Evolutionary conservation across 2,329 filamentous ascomycete genomes (phyloP).

Genomic region (Elsinoe necatrix): DNA sequence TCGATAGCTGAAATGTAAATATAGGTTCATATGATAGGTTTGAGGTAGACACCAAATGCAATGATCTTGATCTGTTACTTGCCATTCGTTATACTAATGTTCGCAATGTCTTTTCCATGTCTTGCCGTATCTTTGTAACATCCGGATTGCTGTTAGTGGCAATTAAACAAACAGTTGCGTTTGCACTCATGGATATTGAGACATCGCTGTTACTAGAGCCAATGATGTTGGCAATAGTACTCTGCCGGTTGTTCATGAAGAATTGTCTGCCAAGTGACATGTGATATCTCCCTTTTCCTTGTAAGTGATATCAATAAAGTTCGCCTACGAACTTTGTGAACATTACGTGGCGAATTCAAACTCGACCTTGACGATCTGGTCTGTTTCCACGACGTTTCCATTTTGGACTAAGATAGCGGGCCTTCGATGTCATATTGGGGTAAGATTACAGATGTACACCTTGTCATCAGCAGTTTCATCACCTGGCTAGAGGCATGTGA

Average conservation of each 20-base stretch:
- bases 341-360: neutral
- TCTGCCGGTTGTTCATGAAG: no score
- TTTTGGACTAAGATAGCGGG: neutral
- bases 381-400: neutral
- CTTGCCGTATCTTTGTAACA: no score
- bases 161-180: no score
- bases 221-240: no score
- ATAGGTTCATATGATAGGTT: neutral
- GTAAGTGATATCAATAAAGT: neutral
- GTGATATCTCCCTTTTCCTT: neutral
- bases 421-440: neutral
- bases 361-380: neutral
- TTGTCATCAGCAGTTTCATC: neutral
- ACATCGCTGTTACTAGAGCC: no score
- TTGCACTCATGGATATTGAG: no score
- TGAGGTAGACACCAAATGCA: neutral
- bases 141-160: no score
- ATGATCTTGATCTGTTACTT: neutral
- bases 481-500: no score
- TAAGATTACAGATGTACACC: neutral
- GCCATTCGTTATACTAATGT: neutral
- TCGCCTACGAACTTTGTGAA: neutral
- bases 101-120: no score
- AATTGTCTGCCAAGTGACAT: neutral
- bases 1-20: neutral